Percentiles rank a stretch among this genome's conserved stretches.
Evolutionary conservation across 805 yeast species (phyloP).

Genomic region (Kodamaea restingae): DNA sequence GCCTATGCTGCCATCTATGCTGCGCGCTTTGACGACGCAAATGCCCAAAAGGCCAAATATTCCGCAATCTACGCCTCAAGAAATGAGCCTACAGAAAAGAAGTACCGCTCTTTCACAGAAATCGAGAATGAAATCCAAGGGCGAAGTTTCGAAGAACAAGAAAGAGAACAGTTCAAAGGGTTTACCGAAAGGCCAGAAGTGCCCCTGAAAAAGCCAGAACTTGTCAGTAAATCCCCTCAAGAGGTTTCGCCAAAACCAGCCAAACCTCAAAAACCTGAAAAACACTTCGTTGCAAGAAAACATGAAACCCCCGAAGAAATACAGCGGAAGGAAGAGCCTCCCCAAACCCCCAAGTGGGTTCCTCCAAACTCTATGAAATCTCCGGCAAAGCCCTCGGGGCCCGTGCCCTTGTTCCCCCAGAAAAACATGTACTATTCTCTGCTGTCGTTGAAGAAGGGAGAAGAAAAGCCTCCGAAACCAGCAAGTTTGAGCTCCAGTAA

Average conservation of each 20-base stretch:
- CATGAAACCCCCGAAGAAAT: neutral
- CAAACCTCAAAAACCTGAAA: conserved; percentile 6
- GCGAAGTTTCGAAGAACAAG: neutral
- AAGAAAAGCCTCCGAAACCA: conserved; percentile 8
- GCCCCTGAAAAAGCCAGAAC: neutral
- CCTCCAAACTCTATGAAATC: conserved; percentile 7
- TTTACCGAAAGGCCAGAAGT: too few relatives aligned
- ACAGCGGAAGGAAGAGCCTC: too few relatives aligned
- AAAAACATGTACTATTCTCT: conserved; percentile 13
- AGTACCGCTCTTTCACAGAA: conserved; percentile 11
- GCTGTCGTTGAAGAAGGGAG: conserved; percentile 9
- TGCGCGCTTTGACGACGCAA: neutral
- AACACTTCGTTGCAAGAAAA: neutral
- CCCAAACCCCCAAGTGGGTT: conserved; percentile 3
- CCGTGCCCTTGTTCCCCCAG: conserved; percentile 13
- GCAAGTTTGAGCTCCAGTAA: conserved; percentile 6
- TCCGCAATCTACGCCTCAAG: conserved; percentile 6
- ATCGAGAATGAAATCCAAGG: conserved; percentile 19
- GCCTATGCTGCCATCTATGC: neutral
- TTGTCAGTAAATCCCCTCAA: neutral
- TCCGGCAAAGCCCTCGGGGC: conserved; percentile 8
- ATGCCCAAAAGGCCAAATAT: neutral
- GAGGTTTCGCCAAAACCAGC: neutral
- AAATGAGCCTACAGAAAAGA: conserved; percentile 3
- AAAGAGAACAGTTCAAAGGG: neutral